Percentiles rank a stretch among this genome's conserved stretches.
phyloP scores from a whole-genome alignment of 2,329 filamentous ascomycete genomes.

The Fusarium sp. region DNA sequence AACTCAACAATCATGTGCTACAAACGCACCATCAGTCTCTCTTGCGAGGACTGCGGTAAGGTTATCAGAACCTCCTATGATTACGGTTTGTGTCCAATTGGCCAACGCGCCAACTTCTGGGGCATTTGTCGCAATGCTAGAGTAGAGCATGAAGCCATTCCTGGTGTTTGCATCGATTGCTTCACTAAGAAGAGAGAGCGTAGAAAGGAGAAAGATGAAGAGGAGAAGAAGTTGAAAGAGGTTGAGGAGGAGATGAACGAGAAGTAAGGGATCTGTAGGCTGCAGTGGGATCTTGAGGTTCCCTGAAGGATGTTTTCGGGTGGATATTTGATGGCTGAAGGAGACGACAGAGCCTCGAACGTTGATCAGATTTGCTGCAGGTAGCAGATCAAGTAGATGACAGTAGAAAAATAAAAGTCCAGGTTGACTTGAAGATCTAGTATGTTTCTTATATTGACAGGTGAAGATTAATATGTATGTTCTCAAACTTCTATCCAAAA shows the following conservation, averaged over 20 bases:
- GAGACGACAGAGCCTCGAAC: background rate
- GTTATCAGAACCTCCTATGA: background rate
- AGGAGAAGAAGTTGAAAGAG: background rate
- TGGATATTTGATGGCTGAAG: too few species aligned
- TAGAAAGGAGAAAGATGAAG: background rate
- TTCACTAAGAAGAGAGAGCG: background rate
- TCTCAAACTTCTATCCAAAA: background rate
- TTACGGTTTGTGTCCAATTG: background rate
- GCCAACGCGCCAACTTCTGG: background rate
- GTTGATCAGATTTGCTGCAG: background rate
- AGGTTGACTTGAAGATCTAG: background rate
- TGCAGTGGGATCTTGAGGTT: background rate
- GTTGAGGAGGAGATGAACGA: background rate
- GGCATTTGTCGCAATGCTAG: background rate
- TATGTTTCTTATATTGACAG: background rate
- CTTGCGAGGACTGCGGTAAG: background rate
- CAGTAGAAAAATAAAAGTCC: background rate
- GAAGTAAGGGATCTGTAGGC: background rate
- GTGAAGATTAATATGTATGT: background rate
- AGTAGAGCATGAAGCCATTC: too few species aligned
- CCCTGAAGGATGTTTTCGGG: background rate
- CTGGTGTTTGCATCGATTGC: background rate
- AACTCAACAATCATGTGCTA: too few species aligned
- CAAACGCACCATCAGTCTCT: too few species aligned
- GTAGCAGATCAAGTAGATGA: background rate